Evolutionary conservation across 192 early-diverging fungal species (phyloP), one percentile per base, ranked within the genome.

Genomic region (Phycomyces nitens): DNA sequence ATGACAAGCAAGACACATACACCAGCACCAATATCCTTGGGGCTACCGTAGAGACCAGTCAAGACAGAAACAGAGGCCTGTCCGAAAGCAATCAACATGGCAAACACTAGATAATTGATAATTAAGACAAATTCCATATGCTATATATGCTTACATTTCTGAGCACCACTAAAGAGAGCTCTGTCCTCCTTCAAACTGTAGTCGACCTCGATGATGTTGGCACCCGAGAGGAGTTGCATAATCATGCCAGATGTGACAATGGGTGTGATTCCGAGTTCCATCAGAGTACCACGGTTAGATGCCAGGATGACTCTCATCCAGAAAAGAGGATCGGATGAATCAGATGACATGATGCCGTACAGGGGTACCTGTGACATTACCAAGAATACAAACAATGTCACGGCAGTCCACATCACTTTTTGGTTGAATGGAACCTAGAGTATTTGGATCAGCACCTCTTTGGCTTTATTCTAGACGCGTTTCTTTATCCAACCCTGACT

Each of bases 281-380:
- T 99, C 40, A 99, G 80, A 38, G 98, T 99, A 73, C 98, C 98
- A 78, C 98, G 90, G 86, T 99, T 99, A 39, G 94, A 97, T 50
- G 98, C 98, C 62, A 99, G 85, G 70, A 99, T 99, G 38, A 96
- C 94, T 86, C 98, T 93, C 88, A 99, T 90, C 98, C 98, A 99
- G 84, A 97, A 99, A 65, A 99, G 83, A 22, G 98, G 98, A 80
- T 99, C 98, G 47, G 93, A 90, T 14, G 96, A 96, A 69, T 99
- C 96, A n/a, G 92, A 93, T 44, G 96, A 97, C 98, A 99, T 98
- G 79, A 99, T 99, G 63, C 98, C 98, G 81, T 98, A 99, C 61
- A 99, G 85, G 15, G 98, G 98, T 50, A 99, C 94, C 81, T 99
- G 98, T 11, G 98, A 99, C 81, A 94, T 94, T 43, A 99, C 95